phyloP scores from a whole-genome alignment of 495 filamentous ascomycete species.

The Xylaria flabelliformis region DNA sequence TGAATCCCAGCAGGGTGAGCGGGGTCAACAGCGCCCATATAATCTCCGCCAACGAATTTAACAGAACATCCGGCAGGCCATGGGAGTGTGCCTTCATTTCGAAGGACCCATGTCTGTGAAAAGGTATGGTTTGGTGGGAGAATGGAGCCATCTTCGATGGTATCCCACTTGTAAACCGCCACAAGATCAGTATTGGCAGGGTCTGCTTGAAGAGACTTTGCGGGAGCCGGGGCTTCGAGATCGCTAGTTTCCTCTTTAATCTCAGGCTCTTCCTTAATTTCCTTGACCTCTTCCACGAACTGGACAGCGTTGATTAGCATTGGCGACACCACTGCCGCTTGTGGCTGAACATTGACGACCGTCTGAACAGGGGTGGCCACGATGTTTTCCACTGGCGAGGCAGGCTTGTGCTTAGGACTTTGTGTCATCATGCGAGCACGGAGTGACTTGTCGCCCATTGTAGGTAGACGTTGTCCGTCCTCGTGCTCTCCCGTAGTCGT shows the following conservation, averaged over 20 bases:
- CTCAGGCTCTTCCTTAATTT: conserved; percentile 39
- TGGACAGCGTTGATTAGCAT: not conserved
- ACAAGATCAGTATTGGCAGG: conserved; percentile 54
- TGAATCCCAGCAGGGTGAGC: conserved; percentile 74
- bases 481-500: conserved; percentile 81
- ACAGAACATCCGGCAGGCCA: conserved; percentile 94
- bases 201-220: conserved; percentile 18
- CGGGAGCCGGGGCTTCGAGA: not conserved
- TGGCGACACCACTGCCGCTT: conserved; percentile 27
- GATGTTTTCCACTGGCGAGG: conserved; percentile 54
- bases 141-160: conserved; percentile 76
- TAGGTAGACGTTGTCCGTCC: conserved; percentile 61
- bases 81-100: conserved; percentile 75
- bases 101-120: conserved; percentile 89
- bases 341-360: conserved; percentile 72
- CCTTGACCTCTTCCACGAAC: not conserved
- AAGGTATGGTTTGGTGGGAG: conserved; percentile 73
- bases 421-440: conserved; percentile 40
- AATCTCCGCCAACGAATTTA: conserved; percentile 90
- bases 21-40: conserved; percentile 88
- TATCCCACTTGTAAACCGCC: conserved; percentile 81
- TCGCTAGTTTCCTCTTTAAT: conserved; percentile 36
- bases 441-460: conserved; percentile 69
- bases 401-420: conserved; percentile 56
- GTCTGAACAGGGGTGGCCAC: conserved; percentile 72